phyloP scores from a whole-genome alignment of 2,329 filamentous ascomycete genomes.

The Stagonosporopsis chrysanthemi region DNA sequence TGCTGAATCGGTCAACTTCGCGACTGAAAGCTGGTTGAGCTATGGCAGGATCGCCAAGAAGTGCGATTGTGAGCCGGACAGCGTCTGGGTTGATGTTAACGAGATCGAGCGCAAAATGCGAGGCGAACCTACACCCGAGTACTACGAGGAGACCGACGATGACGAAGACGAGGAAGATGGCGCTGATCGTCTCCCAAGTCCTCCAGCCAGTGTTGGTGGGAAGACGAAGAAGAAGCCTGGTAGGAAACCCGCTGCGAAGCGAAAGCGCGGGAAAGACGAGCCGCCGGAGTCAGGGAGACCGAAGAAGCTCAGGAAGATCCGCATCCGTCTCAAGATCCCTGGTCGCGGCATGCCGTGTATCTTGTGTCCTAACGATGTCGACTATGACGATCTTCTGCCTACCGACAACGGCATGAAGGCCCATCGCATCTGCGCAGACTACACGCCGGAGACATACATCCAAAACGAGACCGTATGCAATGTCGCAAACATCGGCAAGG shows the following conservation, averaged over 20 bases:
- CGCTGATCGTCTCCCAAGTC: slow-evolving; percentile 72
- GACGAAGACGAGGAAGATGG: slow-evolving; percentile 67
- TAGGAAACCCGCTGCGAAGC: slow-evolving; percentile 73
- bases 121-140: slow-evolving; percentile 81
- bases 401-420: slow-evolving; percentile 89
- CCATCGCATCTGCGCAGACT: slow-evolving; percentile 87
- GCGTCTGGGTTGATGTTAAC: slow-evolving; percentile 96
- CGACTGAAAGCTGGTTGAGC: slow-evolving; percentile 91
- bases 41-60: slow-evolving; percentile 96
- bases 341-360: slow-evolving; percentile 83
- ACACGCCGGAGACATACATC: slow-evolving; percentile 91
- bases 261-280: slow-evolving; percentile 56
- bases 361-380: slow-evolving; percentile 89
- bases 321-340: slow-evolving; percentile 74
- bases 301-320: slow-evolving; percentile 75
- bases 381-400: slow-evolving; percentile 79
- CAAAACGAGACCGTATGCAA: slow-evolving; percentile 81
- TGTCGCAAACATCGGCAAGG: slow-evolving; percentile 81
- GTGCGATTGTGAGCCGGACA: slow-evolving; percentile 96
- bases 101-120: slow-evolving; percentile 94
- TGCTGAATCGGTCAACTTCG: slow-evolving; percentile 98
- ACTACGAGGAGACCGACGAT: slow-evolving; percentile 80
- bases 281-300: slow-evolving; percentile 59
- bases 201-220: slow-evolving; percentile 75
- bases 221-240: slow-evolving; percentile 73